Evolutionary conservation across 2,329 filamentous ascomycete species (phyloP), one percentile per base, ranked within the genome.

Genomic region (Madurella mycetomatis): DNA sequence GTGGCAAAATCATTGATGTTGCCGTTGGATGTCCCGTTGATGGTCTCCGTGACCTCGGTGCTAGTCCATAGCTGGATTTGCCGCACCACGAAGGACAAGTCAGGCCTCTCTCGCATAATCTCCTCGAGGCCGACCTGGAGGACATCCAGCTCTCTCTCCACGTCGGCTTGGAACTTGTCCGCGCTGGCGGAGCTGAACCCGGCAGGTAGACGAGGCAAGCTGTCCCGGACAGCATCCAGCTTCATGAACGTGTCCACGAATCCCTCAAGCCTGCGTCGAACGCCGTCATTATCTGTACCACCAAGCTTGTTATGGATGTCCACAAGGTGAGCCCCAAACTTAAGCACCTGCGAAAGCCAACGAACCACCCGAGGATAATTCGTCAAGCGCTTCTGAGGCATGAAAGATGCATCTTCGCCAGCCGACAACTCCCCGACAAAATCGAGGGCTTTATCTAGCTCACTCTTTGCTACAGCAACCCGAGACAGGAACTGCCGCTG

Each of bases 271-370:
- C 69, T 70, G 30, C 75, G 60, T 4, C 76, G 58, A 4, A 82
- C 67, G 4, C 62, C 61, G 0, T 72, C 68, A 31, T 82, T 77
- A 51, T 82, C 73, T 7, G 73, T 60, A 1, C 73, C 73, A 0
- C 85, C 84, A 43, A 92, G 78, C 56, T 82, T 85, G 2, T 76
- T 78, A 66, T 95, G 89, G 7, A 87, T 77, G 39, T 78, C 74
- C 5, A 91, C 69, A 19, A 94, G 72, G 34, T 82, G 78, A 9
- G 76, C 69, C 4, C 81, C 84, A 51, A 88, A 79, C 40, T 75
- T 75, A 16, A 92, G 68, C n/a, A 92, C 80, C 37, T 85, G 80
- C 15, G 81, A 72, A n/a, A 92, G 69, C 88, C 90, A 95, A 44
- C 62, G 62, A 5, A 72, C 65, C 17, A 67, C 60, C 49, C 66